Base-by-base conservation (phyloP, 768 basidiomycete species). In the Flagelloscypha sp. region DNA sequence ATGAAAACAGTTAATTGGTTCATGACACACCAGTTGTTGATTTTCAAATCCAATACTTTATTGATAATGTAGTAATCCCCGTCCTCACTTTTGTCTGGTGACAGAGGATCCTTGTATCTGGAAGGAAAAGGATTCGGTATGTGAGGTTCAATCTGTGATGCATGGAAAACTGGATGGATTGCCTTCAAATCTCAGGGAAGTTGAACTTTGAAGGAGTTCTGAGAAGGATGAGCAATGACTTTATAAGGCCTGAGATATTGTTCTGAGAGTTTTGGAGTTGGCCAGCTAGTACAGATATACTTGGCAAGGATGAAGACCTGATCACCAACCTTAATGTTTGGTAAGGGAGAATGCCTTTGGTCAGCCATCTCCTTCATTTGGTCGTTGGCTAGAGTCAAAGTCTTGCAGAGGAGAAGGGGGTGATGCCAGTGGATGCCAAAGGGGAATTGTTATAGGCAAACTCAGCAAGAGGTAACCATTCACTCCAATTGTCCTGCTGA, bases 381-480 rank as follows among this genome's bases (percentile, higher is more conserved):
- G 6, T 21, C 15, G 27, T 51, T 43, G 7, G 42, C 48, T 25
- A 23, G 12, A 18, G 39, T 13, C 16, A 54, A 42, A n/a, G 43
- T 29, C 0, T 23, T 23, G 6, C 36, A 38, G 28, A 53, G 48
- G 25, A 33, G 43, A 55, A 54, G 0, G 47, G 55, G 8, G 53
- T 42, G 9, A 47, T 28, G 4, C 43, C 39, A 17, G 53, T 56
- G 6, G 53, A 35, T 2, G 45, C 23, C 22, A 42, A 40, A 0
- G 39, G 25, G 12, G 50, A 24, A n/a, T 48, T 48, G 33, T 55
- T 55, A 39, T 49, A 53, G 6, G 49, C 41, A 29, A 53, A 55
- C 23, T 55, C 48, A 2, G 52, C 43, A 8, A 42, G 38, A 17
- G 48, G 41, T 1, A 55, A 34, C 8, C 42, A 40, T 6, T 39